Evolutionary conservation across 2,329 filamentous ascomycete genomes (phyloP), one percentile per base, ranked within the genome.

Genomic region (Fusarium sp.): DNA sequence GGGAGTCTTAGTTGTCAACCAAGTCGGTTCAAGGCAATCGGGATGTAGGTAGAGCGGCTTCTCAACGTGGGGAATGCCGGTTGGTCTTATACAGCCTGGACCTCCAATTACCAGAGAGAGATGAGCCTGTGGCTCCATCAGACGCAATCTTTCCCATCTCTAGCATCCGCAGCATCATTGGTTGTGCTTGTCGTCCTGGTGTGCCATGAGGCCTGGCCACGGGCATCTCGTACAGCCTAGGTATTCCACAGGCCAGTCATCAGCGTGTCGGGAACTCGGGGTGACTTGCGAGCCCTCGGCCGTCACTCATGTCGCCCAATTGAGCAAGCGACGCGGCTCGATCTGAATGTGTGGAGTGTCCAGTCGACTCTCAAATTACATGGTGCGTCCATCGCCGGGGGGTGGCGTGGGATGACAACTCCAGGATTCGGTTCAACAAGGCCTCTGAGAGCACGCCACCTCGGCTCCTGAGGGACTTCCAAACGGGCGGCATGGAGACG

Each of bases 391-490:
- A 57, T 62, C 66, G 53, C 72, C 44, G 55, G 71, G 72, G 74
- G 62, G 61, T 62, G 55, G 73, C 40, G 67, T 69, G 67, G 66
- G 69, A 76, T 72, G 67, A 71, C 65, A 69, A 67, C 72, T 74
- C 66, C 42, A 72, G 63, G 66, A 68, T 70, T 70, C 55, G 64
- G 76, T 78, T 77, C 56, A 75, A 77, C 75, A 74, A 74, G 72
- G 55, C 65, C 70, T 77, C 57, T 72, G 53, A 67, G 53, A 67
- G 62, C 72, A 72, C 77, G 77, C 77, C 77, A 78, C 74, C 72
- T 78, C 77, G 77, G 76, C 70, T 78, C 74, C 65, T 77, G 72
- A 77, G 70, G 64, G 63, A 63, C 60, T 61, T 58, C 42, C 46
- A 74, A 66, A 68, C 75, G 64, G 68, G 66, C 36, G 58, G 67